phyloP scores from a whole-genome alignment of 805 yeast species.

The Lachancea cidri region DNA sequence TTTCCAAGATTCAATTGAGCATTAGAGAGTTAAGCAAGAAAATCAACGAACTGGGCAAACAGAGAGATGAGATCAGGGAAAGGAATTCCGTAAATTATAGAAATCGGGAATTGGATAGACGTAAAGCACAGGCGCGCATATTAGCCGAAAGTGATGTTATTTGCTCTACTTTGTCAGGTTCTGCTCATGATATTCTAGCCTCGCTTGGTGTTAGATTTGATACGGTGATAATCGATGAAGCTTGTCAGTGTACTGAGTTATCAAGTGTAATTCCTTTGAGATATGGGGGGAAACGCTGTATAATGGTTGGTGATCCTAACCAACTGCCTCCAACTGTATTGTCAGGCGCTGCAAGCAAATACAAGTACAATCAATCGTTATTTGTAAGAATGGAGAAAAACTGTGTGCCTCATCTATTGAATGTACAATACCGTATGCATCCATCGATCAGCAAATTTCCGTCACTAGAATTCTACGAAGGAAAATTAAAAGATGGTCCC shows the following conservation, averaged over 20 bases:
- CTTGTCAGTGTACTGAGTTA: constrained; percentile 93
- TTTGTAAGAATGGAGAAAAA: constrained; percentile 88
- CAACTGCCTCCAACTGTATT: constrained; percentile 96
- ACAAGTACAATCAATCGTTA: constrained; percentile 81
- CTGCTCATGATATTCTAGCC: constrained; percentile 84
- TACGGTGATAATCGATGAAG: constrained; percentile 92
- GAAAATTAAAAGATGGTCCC: constrained; percentile 71
- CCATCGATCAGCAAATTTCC: constrained; percentile 88
- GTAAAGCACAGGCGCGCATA: constrained; percentile 68
- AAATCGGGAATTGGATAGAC: constrained; percentile 69
- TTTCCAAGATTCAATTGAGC: constrained; percentile 43
- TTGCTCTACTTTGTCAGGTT: constrained; percentile 88
- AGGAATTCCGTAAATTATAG: constrained; percentile 61
- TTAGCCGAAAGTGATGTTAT: constrained; percentile 74
- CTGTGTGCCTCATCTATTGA: constrained; percentile 57
- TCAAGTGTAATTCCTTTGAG: constrained; percentile 88
- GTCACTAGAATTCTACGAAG: constrained; percentile 71
- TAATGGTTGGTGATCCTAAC: constrained; percentile 98
- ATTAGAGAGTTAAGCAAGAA: constrained; percentile 53
- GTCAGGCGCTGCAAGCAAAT: constrained; percentile 78
- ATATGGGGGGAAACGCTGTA: constrained; percentile 84
- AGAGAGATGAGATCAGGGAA: constrained; percentile 77
- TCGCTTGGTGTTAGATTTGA: constrained; percentile 73
- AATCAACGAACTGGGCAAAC: constrained; percentile 65
- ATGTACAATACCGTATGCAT: constrained; percentile 97